Base-by-base conservation (phyloP, 352 stramenopile genomes). In the Phytophthora citrophthora region DNA sequence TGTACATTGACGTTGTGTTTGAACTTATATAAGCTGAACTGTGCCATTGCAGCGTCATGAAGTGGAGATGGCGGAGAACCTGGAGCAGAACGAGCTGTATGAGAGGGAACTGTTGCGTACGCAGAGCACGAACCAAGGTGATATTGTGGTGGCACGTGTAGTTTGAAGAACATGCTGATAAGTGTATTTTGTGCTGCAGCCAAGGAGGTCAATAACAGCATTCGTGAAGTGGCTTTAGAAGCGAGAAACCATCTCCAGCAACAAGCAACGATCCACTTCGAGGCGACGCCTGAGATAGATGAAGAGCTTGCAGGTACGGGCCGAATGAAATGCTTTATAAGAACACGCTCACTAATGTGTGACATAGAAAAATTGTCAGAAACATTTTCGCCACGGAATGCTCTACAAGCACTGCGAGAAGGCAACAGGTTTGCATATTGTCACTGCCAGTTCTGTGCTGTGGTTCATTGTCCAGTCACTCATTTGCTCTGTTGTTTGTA, bases 21-120 rank as follows among this genome's bases (percentile, higher is more conserved):
- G 23, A 7, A 29, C 1, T 29, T 29, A 29, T 29, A 29, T 4
- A 29, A n/a, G 5, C 24, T 55, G 31, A 27, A 13, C 40, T 13
- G 15, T 12, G 24, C 44, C 16, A 6, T 48, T 34, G 18, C n/a
- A 94, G 86, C 80, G 60, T 7, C 83, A 92, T 36, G 83, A 93
- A 63, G 86, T 94, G 26, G 78, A 88, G 47, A 61, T 94, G 46
- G 72, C 81, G 0, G 75, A 91, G 52, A 93, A 82, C 44, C 53
- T 94, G 47, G 86, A 90, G 55, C 85, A 89, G 27, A 93, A 93
- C 41, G 86, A 94, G 60, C 68, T 76, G 11, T 87, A 81, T 29
- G 83, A 91, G 51, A 72, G 86, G 23, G 72, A 90, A 18, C 40
- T 91, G 1, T 26, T 91, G 43, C 81, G 85, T 5, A 78, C 64